Conservation (phyloP, 108 stramenopile species). For the Cyclotella cryptica region DNA sequence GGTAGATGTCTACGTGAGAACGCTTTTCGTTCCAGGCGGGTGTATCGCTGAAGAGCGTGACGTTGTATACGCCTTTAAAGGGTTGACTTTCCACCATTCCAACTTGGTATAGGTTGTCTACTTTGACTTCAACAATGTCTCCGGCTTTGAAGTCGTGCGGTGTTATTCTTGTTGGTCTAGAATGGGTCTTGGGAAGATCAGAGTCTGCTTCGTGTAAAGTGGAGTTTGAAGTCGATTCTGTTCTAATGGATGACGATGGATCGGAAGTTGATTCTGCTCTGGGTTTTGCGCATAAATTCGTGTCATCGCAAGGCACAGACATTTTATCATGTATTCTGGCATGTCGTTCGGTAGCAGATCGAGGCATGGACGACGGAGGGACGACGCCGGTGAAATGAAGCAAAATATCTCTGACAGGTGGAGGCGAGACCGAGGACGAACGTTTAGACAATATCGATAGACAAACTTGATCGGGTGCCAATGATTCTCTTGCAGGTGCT, state of each 20-base stretch:
- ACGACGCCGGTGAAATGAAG: constrained; percentile 1
- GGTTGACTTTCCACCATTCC: constrained; percentile 4
- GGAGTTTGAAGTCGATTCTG: not conserved
- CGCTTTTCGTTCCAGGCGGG: constrained; percentile 18
- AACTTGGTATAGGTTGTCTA: constrained; percentile 7
- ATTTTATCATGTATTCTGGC: not conserved
- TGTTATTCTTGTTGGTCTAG: not conserved
- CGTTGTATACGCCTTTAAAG: constrained; percentile 15
- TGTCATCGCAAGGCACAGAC: not conserved
- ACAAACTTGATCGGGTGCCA: not conserved
- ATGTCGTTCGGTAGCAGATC: not conserved
- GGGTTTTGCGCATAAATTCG: not conserved
- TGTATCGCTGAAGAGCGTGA: constrained; percentile 7
- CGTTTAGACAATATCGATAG: not conserved
- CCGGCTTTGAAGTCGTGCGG: not conserved
- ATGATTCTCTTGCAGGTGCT: not conserved
- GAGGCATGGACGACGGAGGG: constrained; percentile 5
- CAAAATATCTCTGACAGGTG: not conserved
- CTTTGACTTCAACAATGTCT: constrained; percentile 14
- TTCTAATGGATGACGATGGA: not conserved
- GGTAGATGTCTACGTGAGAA: not conserved
- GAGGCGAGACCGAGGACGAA: not conserved
- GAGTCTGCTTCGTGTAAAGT: not conserved
- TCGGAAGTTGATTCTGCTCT: too few species aligned
- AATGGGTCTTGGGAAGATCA: not conserved